A percentile compares a stretch with the other conserved stretches of the same genome.
phyloP scores from a whole-genome alignment of 805 yeast species.

The Pichia nanzhaoensis region DNA sequence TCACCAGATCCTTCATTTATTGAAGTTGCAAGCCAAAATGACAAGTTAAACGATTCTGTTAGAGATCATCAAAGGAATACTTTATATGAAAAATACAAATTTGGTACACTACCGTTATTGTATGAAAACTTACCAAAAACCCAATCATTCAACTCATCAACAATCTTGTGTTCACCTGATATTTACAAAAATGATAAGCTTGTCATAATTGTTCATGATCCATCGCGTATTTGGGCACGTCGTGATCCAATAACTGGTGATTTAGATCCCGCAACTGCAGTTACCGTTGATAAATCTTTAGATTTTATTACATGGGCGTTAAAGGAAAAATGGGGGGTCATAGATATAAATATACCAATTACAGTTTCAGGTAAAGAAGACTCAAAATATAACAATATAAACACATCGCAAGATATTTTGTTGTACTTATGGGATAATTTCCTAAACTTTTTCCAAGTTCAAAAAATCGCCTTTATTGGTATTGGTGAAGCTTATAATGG shows the following conservation, averaged over 20 bases:
- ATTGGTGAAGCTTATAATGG: conserved; percentile 87
- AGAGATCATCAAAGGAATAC: conserved; percentile 62
- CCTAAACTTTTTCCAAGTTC: conserved; percentile 64
- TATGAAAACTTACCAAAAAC: conserved; percentile 35
- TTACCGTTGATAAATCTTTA: conserved; percentile 68
- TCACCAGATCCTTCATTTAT: conserved; percentile 34
- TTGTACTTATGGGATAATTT: conserved; percentile 89
- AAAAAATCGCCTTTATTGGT: conserved; percentile 74
- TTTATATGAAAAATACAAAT: conserved; percentile 46
- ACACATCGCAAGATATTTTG: conserved; percentile 69
- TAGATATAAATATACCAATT: conserved; percentile 79
- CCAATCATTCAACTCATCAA: conserved; percentile 46
- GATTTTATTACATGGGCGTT: conserved; percentile 65
- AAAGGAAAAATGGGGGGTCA: conserved; percentile 58
- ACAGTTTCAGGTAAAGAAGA: conserved; percentile 40
- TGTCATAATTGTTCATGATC: conserved; percentile 75
- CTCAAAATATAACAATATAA: conserved; percentile 51
- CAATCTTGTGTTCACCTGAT: conserved; percentile 63
- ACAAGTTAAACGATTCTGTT: conserved; percentile 63
- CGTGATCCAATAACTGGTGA: conserved; percentile 74
- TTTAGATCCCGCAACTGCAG: conserved; percentile 64
- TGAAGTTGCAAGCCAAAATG: conserved; percentile 35
- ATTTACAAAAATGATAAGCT: conserved; percentile 59
- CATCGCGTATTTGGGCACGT: conserved; percentile 89
- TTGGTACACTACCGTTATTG: conserved; percentile 62